Conservation (phyloP, 495 filamentous ascomycete species). For the Mycothermus thermophilus region DNA sequence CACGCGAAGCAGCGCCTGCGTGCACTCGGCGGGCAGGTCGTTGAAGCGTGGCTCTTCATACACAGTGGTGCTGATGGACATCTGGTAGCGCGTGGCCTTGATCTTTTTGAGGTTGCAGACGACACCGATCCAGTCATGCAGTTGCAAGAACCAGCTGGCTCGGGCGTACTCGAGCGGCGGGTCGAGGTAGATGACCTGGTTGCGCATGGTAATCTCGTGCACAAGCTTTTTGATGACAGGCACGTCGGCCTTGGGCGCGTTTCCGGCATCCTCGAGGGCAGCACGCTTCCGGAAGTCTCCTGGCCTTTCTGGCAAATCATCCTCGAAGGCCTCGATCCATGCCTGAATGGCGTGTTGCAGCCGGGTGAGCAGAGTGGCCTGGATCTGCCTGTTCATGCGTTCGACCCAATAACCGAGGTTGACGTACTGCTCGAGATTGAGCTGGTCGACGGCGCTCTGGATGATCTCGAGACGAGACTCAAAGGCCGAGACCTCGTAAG, state of each 20-base stretch:
- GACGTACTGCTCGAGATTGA: slow-evolving; percentile 88
- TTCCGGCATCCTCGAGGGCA: slow-evolving; percentile 22
- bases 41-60: slow-evolving; percentile 63
- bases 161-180: slow-evolving; percentile 84
- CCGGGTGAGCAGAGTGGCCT: slow-evolving; percentile 57
- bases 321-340: slow-evolving; percentile 75
- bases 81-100: slow-evolving; percentile 87
- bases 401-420: slow-evolving; percentile 83
- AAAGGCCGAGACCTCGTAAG: slow-evolving; percentile 64
- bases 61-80: slow-evolving; percentile 52
- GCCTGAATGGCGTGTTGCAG: slow-evolving; percentile 65
- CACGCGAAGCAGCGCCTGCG: slow-evolving; percentile 58
- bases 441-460: slow-evolving; percentile 80
- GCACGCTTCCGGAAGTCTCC: slow-evolving; percentile 29
- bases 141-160: slow-evolving; percentile 83
- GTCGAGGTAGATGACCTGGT: slow-evolving; percentile 90
- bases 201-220: slow-evolving; percentile 90
- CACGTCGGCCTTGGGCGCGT: slow-evolving; percentile 26
- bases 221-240: slow-evolving; percentile 55
- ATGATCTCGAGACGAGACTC: slow-evolving; percentile 67
- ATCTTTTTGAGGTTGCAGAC: slow-evolving; percentile 86
- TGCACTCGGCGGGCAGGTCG: slow-evolving; percentile 73
- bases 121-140: slow-evolving; percentile 84
- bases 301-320: slow-evolving; percentile 38
- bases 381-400: slow-evolving; percentile 70